phyloP scores from a whole-genome alignment of 768 basidiomycete species.

The Naganishia antarctica region DNA sequence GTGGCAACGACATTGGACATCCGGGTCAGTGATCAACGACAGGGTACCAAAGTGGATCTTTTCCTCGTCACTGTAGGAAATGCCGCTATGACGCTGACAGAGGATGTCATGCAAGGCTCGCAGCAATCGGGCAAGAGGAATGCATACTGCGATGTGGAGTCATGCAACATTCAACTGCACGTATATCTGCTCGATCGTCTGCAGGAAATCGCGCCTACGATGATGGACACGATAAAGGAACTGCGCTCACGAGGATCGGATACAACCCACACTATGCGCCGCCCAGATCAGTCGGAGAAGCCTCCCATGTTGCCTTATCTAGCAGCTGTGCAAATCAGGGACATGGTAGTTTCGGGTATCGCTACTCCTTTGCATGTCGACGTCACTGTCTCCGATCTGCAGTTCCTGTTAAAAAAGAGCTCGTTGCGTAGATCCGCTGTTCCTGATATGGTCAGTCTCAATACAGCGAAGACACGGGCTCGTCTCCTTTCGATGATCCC shows the following conservation, averaged over 20 bases:
- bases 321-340: not conserved
- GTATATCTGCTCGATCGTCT: conserved; percentile 14
- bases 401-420: not conserved
- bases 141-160: not conserved
- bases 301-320: not conserved
- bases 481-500: not conserved
- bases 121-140: not conserved
- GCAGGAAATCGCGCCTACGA: conserved; percentile 1
- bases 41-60: not conserved
- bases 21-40: conserved; percentile 3
- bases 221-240: not conserved
- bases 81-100: not conserved
- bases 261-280: too few species aligned
- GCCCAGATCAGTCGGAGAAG: not conserved
- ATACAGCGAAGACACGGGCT: conserved; percentile 8
- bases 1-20: not conserved
- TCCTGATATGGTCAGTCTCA: conserved; percentile 11
- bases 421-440: not conserved
- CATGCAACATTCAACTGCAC: conserved; percentile 3
- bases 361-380: conserved; percentile 8
- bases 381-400: not conserved
- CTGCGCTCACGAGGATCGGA: not conserved
- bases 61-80: not conserved
- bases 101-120: not conserved
- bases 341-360: not conserved